Evolutionary conservation across 164 flowering plant species (phyloP).

Genomic region (Umbellularia californica): DNA sequence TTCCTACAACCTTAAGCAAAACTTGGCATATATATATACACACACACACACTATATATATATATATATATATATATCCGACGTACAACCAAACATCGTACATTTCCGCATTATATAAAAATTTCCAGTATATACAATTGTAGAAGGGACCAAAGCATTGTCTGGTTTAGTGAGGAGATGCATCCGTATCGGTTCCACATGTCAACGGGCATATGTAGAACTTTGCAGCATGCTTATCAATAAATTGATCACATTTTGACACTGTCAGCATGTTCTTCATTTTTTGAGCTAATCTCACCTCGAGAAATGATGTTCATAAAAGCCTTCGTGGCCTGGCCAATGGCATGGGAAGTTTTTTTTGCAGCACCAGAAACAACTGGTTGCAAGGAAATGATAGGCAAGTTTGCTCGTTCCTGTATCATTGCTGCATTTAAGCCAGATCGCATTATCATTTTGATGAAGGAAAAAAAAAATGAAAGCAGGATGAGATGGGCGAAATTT

Average conservation of each 20-base stretch:
- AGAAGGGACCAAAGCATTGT: neutral
- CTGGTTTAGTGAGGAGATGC: neutral
- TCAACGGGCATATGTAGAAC: neutral
- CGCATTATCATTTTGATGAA: neutral
- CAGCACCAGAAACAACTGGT: constrained; percentile 84
- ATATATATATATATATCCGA: too few relatives aligned
- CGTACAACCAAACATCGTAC: too few relatives aligned
- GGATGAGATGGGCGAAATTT: neutral
- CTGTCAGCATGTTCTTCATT: constrained; percentile 39
- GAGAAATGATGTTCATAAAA: constrained; percentile 54
- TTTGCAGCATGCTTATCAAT: neutral
- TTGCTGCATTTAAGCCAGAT: constrained; percentile 38
- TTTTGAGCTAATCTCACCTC: constrained; percentile 40
- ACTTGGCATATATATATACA: too few relatives aligned
- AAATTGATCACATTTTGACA: constrained; percentile 30
- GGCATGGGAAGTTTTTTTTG: constrained; percentile 77
- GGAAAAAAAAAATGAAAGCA: neutral
- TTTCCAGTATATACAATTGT: neutral
- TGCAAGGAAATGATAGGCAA: constrained; percentile 69
- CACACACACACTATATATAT: too few relatives aligned
- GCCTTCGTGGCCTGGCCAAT: constrained; percentile 72
- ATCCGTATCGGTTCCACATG: neutral
- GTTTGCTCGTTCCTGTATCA: constrained; percentile 85
- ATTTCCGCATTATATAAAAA: neutral
- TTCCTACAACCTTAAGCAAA: too few relatives aligned